Evolutionary conservation across 148 eudicot species (phyloP).

Genomic region (Selenicereus undatus): DNA sequence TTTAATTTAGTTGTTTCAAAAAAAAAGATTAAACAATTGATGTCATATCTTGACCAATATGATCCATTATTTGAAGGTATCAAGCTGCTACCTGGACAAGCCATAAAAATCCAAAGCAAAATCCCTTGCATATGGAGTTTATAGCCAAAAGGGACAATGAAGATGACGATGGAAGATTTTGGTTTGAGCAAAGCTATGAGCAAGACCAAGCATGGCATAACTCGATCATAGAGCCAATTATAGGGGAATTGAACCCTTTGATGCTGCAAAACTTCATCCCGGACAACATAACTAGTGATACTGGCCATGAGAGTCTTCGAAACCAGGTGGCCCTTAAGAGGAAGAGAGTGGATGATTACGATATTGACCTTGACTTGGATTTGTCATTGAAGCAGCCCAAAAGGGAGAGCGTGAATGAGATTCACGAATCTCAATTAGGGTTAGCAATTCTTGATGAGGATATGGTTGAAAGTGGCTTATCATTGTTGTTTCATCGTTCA

Average conservation of each 20-base stretch:
- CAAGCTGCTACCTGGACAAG: constrained; percentile 36
- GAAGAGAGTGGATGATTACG: constrained; percentile 31
- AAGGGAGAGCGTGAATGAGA: neutral
- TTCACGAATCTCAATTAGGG: constrained; percentile 8
- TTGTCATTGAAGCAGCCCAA: constrained; percentile 40
- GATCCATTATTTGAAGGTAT: constrained; percentile 22
- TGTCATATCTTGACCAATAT: neutral
- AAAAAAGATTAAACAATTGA: no score
- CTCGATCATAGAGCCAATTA: neutral
- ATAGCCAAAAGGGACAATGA: constrained; percentile 15
- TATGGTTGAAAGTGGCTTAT: constrained; percentile 18
- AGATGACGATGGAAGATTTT: constrained; percentile 24
- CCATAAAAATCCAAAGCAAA: constrained; percentile 33
- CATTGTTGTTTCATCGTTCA: constrained; percentile 32
- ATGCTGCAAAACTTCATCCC: constrained; percentile 15
- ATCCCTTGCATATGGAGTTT: constrained; percentile 8
- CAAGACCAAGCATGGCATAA: constrained; percentile 10
- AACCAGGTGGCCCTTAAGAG: constrained; percentile 28
- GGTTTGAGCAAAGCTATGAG: constrained; percentile 7
- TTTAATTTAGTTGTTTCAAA: no score
- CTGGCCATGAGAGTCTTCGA: constrained; percentile 4
- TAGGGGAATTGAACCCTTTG: neutral
- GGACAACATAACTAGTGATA: neutral
- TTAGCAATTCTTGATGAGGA: constrained; percentile 29
- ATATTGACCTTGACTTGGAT: constrained; percentile 46